These are phyloP conservation scores for Mycena vitilis DNA, from an alignment of 768 basidiomycete genomes.

Conservation along the genomic window DNA sequence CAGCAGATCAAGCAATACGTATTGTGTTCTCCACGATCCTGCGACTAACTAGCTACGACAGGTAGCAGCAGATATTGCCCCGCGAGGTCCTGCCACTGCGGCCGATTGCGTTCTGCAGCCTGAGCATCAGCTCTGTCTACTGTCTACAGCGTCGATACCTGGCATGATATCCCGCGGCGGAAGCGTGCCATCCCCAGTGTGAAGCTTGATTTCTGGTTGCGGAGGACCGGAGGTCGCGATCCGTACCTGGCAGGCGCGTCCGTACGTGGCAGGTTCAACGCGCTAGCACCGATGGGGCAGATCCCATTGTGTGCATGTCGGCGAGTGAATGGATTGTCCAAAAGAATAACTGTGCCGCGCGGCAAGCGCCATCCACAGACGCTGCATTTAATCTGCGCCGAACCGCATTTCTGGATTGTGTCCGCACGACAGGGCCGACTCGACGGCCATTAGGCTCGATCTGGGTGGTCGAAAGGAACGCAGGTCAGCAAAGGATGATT, in stretches of 20 bases:
- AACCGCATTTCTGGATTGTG: conserved; percentile 5
- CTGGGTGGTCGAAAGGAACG: conserved; percentile 12
- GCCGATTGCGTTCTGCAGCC: not conserved
- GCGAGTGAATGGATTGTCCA: not conserved
- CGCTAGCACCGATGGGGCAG: conserved; percentile 5
- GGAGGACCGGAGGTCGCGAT: not conserved
- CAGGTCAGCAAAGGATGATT: not conserved
- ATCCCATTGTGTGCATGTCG: not conserved
- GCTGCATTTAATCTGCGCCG: not conserved
- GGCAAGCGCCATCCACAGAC: not conserved
- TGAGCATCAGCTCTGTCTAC: not conserved
- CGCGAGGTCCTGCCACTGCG: not conserved
- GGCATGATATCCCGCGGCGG: not conserved
- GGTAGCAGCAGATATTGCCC: no score
- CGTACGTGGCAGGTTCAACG: not conserved
- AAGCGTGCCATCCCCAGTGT: not conserved
- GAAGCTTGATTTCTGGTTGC: conserved; percentile 1
- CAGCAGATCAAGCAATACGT: not conserved
- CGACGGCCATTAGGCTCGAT: conserved; percentile 12
- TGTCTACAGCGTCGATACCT: not conserved
- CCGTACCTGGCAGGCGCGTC: conserved; percentile 3
- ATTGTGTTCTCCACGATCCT: not conserved
- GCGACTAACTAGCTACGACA: not conserved
- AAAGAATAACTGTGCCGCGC: conserved; percentile 5
- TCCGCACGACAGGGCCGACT: not conserved